Percentiles rank a stretch among this genome's conserved stretches.
Conservation (phyloP, 768 basidiomycete genomes). For the Lactifluus piperatus region DNA sequence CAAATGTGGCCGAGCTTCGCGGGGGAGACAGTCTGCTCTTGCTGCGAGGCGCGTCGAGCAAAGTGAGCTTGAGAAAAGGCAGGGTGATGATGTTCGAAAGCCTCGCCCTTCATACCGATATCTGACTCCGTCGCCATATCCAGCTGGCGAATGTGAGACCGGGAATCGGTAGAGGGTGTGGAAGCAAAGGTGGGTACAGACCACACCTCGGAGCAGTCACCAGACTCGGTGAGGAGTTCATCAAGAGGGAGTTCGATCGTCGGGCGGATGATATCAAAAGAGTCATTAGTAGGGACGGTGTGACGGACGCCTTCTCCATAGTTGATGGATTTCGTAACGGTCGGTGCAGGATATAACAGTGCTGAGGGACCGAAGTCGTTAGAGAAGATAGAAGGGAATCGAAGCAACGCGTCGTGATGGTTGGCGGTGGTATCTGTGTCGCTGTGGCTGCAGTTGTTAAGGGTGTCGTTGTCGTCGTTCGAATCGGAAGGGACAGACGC, state of each 20-base stretch:
- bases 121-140: conserved; percentile 25
- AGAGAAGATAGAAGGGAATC: conserved; percentile 67
- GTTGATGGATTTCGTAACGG: conserved; percentile 58
- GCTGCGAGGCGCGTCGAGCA: conserved; percentile 34
- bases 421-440: conserved; percentile 18
- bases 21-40: conserved; percentile 44
- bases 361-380: conserved; percentile 73
- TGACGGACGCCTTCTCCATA: conserved; percentile 66
- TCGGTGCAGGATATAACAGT: conserved; percentile 57
- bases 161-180: conserved; percentile 1
- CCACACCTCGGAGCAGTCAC: conserved; percentile 29
- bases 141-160: conserved; percentile 17
- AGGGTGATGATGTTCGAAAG: conserved; percentile 23
- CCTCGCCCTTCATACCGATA: conserved; percentile 23
- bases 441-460: conserved; percentile 30
- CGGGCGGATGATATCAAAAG: conserved; percentile 59
- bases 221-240: conserved; percentile 52
- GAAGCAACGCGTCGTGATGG: conserved; percentile 36
- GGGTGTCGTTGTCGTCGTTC: conserved; percentile 31
- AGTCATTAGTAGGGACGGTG: conserved; percentile 36
- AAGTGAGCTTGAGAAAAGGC: conserved; percentile 31
- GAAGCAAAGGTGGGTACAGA: conserved; percentile 17
- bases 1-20: conserved; percentile 42
- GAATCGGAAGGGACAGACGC: neutral
- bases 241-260: conserved; percentile 83